phyloP scores from a whole-genome alignment of 192 early-diverging fungal species.

The Backusella sp. region DNA sequence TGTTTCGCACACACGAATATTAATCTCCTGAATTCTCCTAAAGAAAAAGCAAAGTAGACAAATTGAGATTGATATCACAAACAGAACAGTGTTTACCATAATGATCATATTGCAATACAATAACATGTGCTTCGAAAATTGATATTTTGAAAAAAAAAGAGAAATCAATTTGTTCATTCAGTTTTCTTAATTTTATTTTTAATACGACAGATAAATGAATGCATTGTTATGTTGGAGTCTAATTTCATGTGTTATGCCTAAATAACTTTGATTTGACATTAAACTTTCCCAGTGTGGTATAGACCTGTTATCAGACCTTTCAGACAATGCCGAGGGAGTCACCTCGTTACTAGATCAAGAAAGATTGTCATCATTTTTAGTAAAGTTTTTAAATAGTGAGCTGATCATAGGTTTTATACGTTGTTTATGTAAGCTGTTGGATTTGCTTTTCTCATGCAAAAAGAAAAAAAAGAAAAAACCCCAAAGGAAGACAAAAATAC shows the following conservation, averaged over 20 bases:
- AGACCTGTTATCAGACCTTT: background rate
- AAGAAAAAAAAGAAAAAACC: background rate
- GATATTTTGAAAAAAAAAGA: background rate
- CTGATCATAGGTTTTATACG: background rate
- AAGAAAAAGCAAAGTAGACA: background rate
- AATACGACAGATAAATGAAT: background rate
- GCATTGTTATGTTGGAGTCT: background rate
- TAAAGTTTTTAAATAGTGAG: background rate
- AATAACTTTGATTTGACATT: background rate
- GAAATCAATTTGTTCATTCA: background rate
- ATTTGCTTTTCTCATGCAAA: background rate
- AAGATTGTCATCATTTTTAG: background rate
- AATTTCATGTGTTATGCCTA: background rate
- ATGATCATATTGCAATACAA: background rate
- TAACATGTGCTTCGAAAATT: background rate
- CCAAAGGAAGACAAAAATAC: background rate
- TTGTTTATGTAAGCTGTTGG: background rate
- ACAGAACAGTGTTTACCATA: background rate
- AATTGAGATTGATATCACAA: background rate
- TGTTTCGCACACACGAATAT: constrained; percentile 7
- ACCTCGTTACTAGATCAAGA: background rate
- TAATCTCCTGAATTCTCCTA: constrained; percentile 7
- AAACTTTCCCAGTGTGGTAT: background rate
- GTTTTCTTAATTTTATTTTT: background rate
- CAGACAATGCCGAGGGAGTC: background rate